Evolutionary conservation across 1,284 basidiomycete species (phyloP).

Genomic region (Nidula niveotomentosa): DNA sequence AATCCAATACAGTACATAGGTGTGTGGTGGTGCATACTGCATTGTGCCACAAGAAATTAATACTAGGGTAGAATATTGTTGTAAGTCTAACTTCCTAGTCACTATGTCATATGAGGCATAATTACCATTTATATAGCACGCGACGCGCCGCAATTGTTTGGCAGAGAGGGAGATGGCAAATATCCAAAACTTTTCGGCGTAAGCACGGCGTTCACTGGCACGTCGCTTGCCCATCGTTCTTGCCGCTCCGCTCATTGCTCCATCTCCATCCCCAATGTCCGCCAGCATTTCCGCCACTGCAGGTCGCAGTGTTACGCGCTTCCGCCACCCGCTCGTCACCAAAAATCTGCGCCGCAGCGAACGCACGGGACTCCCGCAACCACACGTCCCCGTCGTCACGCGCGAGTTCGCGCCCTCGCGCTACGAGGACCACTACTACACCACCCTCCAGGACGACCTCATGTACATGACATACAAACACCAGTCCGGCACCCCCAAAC

Average conservation of each 20-base stretch:
- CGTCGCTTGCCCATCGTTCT: too few species aligned
- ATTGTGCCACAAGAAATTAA: too few species aligned
- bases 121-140: too few species aligned
- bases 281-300: neutral
- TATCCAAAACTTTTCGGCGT: too few species aligned
- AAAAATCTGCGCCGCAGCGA: conserved; percentile 47
- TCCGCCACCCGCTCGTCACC: conserved; percentile 46
- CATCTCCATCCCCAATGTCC: neutral
- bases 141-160: too few species aligned
- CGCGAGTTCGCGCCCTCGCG: conserved; percentile 79
- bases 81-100: too few species aligned
- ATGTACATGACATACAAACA: conserved; percentile 97
- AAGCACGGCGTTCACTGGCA: too few species aligned
- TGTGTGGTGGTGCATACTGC: too few species aligned
- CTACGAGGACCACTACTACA: conserved; percentile 83
- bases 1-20: too few species aligned
- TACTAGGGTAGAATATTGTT: too few species aligned
- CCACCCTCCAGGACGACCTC: conserved; percentile 82
- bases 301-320: conserved; percentile 31
- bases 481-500: conserved; percentile 49
- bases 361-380: conserved; percentile 58
- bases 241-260: neutral
- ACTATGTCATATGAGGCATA: too few species aligned
- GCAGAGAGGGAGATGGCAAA: too few species aligned
- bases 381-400: conserved; percentile 60